These are phyloP conservation scores for Colletotrichum nymphaeae DNA, from an alignment of 2,329 filamentous ascomycete genomes.

Conservation along the genomic window DNA sequence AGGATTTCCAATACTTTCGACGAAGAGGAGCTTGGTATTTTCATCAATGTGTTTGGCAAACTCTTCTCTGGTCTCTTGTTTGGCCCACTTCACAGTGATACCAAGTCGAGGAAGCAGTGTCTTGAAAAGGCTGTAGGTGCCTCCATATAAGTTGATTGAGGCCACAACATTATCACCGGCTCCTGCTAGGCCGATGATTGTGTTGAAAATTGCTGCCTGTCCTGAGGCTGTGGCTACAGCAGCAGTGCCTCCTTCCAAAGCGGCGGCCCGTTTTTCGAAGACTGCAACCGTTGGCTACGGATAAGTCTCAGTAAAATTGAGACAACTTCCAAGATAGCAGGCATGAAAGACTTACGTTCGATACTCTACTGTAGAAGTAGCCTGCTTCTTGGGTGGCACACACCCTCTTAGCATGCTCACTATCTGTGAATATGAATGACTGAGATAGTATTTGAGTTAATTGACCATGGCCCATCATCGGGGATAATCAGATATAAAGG, in stretches of 20 bases:
- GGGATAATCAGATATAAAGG: no score
- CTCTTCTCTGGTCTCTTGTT: slow-evolving; percentile 86
- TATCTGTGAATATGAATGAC: no score
- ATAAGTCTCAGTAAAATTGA: no score
- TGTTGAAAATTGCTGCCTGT: slow-evolving; percentile 58
- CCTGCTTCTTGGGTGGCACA: no score
- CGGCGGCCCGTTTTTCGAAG: slow-evolving; percentile 93
- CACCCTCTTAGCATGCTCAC: no score
- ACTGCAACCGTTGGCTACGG: slow-evolving; percentile 83
- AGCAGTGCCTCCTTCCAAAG: slow-evolving; percentile 89
- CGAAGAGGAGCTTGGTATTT: slow-evolving; percentile 89
- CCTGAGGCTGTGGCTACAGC: slow-evolving; percentile 87
- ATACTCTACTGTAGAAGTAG: no score
- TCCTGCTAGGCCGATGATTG: slow-evolving; percentile 49
- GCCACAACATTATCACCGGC: slow-evolving; percentile 97
- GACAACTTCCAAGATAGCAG: no score
- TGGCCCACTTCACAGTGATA: slow-evolving; percentile 66
- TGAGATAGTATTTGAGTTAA: no score
- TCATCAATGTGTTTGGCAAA: slow-evolving; percentile 88
- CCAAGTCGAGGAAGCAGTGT: slow-evolving; percentile 62
- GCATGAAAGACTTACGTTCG: no score
- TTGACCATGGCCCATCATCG: no score
- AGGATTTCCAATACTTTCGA: slow-evolving; percentile 94
- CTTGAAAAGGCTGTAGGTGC: slow-evolving; percentile 97
- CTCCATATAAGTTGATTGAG: slow-evolving; percentile 91